phyloP scores from a whole-genome alignment of 768 basidiomycete species.

The Lactifluus pinguis region DNA sequence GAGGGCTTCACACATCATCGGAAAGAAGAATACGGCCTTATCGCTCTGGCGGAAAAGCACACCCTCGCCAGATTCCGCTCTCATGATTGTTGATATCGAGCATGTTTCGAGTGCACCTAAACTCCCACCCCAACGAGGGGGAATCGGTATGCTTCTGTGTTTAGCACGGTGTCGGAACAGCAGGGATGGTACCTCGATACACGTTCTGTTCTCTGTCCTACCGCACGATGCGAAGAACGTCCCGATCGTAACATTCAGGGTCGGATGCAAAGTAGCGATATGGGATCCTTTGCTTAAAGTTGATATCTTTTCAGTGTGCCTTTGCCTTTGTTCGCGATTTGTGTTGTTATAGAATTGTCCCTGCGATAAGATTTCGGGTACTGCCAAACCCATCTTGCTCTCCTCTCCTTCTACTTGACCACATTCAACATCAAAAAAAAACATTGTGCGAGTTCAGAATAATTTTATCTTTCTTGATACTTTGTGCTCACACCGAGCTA shows the following conservation, averaged over 20 bases:
- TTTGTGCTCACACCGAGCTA: no score
- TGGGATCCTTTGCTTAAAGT: not conserved
- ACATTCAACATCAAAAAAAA: no score
- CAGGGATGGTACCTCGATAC: not conserved
- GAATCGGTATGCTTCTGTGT: not conserved
- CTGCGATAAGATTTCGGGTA: no score
- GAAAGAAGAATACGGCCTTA: not conserved
- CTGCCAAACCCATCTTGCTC: no score
- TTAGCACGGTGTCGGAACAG: not conserved
- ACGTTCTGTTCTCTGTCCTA: conserved; percentile 5
- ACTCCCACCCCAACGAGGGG: conserved; percentile 8
- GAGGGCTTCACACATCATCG: conserved; percentile 7
- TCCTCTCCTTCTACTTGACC: no score
- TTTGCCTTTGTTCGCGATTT: conserved; percentile 13
- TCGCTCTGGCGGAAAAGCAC: conserved; percentile 14
- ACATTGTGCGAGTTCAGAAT: no score
- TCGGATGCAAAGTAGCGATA: not conserved
- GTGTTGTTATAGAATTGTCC: not conserved
- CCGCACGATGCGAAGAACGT: not conserved
- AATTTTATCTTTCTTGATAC: no score
- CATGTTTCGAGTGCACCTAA: not conserved
- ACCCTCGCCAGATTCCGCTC: conserved; percentile 6
- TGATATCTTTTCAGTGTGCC: not conserved
- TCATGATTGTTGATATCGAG: conserved; percentile 8
- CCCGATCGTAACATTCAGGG: not conserved